These are phyloP conservation scores for Combretum micranthum DNA, from an alignment of 345 rosid species.

Conservation along the genomic window DNA sequence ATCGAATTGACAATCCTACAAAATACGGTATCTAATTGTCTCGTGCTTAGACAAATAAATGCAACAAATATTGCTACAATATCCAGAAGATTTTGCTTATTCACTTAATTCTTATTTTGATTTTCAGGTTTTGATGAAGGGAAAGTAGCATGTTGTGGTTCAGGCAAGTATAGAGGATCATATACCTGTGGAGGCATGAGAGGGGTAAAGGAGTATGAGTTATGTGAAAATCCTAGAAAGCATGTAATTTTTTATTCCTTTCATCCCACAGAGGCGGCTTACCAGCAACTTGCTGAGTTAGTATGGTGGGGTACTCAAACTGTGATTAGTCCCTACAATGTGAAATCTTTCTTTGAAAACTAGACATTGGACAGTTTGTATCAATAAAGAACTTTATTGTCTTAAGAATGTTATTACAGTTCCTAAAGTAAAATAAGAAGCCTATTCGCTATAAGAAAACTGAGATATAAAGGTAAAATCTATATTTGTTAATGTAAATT, in stretches of 20 bases:
- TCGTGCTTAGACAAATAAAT: background rate
- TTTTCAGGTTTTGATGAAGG: conserved; percentile 16
- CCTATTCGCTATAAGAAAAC: too few species aligned
- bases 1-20: conserved; percentile 11
- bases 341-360: conserved; percentile 2
- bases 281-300: conserved; percentile 11
- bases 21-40: conserved; percentile 13
- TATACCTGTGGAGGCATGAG: conserved; percentile 6
- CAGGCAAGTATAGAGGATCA: conserved; percentile 8
- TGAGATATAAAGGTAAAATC: too few species aligned
- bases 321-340: conserved; percentile 12
- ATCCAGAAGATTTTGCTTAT: too few species aligned
- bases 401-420: too few species aligned
- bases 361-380: background rate
- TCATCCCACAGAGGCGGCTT: conserved; percentile 9
- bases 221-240: conserved; percentile 10
- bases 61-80: too few species aligned
- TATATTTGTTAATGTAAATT: too few species aligned
- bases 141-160: conserved; percentile 19
- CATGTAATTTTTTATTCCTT: conserved; percentile 10
- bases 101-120: too few species aligned
- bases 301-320: conserved; percentile 10
- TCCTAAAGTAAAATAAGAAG: too few species aligned
- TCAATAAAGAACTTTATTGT: too few species aligned
- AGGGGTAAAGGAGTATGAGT: background rate